These are phyloP conservation scores for Cladophialophora chaetospira DNA, from an alignment of 2,329 filamentous ascomycete genomes.

Conservation along the genomic window DNA sequence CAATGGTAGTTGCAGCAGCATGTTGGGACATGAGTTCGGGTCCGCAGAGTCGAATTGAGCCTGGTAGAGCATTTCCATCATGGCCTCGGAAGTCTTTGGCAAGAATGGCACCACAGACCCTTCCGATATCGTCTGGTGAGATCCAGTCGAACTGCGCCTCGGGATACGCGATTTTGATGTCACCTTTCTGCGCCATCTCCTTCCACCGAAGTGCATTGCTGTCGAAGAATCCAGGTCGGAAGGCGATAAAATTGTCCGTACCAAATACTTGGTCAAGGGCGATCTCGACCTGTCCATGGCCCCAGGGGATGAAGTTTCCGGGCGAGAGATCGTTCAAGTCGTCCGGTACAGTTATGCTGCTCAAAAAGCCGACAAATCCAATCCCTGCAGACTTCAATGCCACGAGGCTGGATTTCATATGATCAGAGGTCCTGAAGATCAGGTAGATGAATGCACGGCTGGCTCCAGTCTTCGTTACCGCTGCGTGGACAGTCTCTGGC, in stretches of 20 bases:
- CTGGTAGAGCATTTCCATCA: too few species aligned
- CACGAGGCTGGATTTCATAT: slow-evolving; percentile 44
- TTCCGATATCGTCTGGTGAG: slow-evolving; percentile 49
- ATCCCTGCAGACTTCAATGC: slow-evolving; percentile 51
- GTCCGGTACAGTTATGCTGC: slow-evolving; percentile 40
- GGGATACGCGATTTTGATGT: slow-evolving; percentile 39
- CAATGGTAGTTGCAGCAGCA: too few species aligned
- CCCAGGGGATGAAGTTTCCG: slow-evolving; percentile 41
- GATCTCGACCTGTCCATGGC: slow-evolving; percentile 51
- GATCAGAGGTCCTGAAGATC: slow-evolving; percentile 38
- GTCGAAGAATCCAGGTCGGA: slow-evolving; percentile 50
- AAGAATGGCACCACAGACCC: slow-evolving; percentile 45
- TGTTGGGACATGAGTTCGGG: too few species aligned
- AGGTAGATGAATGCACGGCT: slow-evolving; percentile 54
- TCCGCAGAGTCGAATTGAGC: too few species aligned
- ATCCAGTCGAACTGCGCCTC: slow-evolving; percentile 44
- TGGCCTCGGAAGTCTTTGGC: too few species aligned
- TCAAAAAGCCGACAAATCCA: slow-evolving; percentile 49
- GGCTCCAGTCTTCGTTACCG: slow-evolving; percentile 47
- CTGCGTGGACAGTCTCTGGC: slow-evolving; percentile 44
- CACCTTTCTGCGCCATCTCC: slow-evolving; percentile 27
- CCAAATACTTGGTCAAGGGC: slow-evolving; percentile 47
- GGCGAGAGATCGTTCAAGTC: slow-evolving; percentile 35
- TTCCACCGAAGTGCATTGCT: slow-evolving; percentile 44
- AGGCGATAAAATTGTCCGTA: slow-evolving; percentile 40